Conservation (phyloP, 768 basidiomycete species). For the Xerocomus potaroensis region DNA sequence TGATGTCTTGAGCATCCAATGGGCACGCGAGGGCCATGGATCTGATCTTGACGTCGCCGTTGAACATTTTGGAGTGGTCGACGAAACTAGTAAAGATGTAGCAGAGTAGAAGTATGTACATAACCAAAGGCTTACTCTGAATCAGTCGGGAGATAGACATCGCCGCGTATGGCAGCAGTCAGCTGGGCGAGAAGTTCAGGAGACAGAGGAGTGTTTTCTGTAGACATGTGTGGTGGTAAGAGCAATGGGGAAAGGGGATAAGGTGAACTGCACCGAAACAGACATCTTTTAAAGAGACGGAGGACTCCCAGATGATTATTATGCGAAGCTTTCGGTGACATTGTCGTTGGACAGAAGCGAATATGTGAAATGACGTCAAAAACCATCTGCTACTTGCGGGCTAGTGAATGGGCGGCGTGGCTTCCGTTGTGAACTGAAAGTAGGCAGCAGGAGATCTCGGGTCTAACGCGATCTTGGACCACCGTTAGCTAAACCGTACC, state of each 20-base stretch:
- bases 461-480: no score
- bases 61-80: constrained; percentile 53
- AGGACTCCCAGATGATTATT: constrained; percentile 4
- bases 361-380: background rate
- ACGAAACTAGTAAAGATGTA: constrained; percentile 20
- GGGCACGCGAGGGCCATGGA: constrained; percentile 70
- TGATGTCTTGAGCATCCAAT: constrained; percentile 75
- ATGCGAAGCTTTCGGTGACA: background rate
- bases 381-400: background rate
- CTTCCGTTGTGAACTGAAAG: constrained; percentile 6
- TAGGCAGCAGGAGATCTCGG: constrained; percentile 11
- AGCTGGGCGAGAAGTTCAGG: constrained; percentile 43
- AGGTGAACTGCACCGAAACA: constrained; percentile 2
- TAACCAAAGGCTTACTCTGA: constrained; percentile 31
- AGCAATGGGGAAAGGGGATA: constrained; percentile 2
- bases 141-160: constrained; percentile 42
- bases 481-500: no score
- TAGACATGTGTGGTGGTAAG: constrained; percentile 15
- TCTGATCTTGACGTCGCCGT: constrained; percentile 62
- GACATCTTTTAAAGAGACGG: constrained; percentile 14
- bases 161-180: constrained; percentile 41
- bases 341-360: background rate
- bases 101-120: background rate
- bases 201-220: constrained; percentile 7
- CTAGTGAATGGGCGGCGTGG: constrained; percentile 11